Conservation (phyloP, 495 filamentous ascomycete genomes). For the Tirmania nivea region DNA sequence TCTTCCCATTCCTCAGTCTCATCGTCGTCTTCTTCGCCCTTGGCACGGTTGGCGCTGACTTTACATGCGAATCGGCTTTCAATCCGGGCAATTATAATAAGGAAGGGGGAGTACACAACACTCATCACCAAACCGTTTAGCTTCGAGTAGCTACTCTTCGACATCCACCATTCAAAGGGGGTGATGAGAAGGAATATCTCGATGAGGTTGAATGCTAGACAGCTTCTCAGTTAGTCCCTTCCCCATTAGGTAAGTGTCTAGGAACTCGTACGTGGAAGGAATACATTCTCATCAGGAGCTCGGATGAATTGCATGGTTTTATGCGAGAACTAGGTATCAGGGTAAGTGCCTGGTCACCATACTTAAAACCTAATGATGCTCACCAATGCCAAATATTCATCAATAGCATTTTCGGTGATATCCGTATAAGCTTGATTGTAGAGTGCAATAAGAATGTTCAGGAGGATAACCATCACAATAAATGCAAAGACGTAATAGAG, state of each 20-base stretch:
- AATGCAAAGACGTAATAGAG: constrained; percentile 95
- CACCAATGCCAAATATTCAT: constrained; percentile 72
- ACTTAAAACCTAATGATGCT: neutral
- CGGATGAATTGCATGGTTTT: constrained; percentile 93
- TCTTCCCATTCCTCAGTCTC: constrained; percentile 83
- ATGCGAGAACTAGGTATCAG: constrained; percentile 36
- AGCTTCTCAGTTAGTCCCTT: neutral
- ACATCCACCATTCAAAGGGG: constrained; percentile 92
- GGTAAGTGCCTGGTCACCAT: neutral
- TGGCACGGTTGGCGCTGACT: constrained; percentile 47
- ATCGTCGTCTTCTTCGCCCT: constrained; percentile 82
- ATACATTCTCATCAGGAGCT: constrained; percentile 94
- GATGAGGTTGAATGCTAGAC: constrained; percentile 61
- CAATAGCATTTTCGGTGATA: constrained; percentile 81
- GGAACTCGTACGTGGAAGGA: constrained; percentile 45
- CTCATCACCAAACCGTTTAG: constrained; percentile 79
- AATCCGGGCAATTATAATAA: constrained; percentile 54
- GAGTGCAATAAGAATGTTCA: constrained; percentile 88
- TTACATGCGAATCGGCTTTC: constrained; percentile 47
- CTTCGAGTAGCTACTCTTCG: constrained; percentile 40
- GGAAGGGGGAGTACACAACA: constrained; percentile 61
- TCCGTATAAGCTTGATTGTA: constrained; percentile 94
- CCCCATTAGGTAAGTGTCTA: neutral
- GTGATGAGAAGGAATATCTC: constrained; percentile 60
- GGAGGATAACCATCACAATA: constrained; percentile 72